Base-by-base conservation (phyloP, 2,329 filamentous ascomycete species). In the Knoxdaviesia capensis region DNA sequence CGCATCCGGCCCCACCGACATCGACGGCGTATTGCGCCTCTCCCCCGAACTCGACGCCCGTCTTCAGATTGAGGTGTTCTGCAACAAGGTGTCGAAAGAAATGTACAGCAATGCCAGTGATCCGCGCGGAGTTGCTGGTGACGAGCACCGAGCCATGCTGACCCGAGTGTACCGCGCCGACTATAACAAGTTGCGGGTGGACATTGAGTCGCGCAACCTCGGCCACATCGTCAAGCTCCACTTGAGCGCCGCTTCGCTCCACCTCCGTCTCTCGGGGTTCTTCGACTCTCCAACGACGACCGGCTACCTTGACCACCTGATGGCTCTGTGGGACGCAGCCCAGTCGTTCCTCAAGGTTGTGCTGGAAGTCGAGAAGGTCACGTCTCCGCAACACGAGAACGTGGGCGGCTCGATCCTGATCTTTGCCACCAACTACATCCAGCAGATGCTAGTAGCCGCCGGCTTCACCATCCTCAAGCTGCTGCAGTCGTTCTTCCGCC, bases 401-500 rank as follows among this genome's bases (percentile, higher is more conserved):
- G 61, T 57, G 34, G 59, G 59, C 41, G 66, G 71, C 6, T 66
- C 68, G 40, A 68, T 79, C 40, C 61, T 85, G 31, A 68, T 69
- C 40, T 77, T 80, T 51, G 71, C 75, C 30, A 78, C 73, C 48
- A 84, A 80, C 54, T 87, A 87, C 56, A 73, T 88, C 41, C 77
- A 85, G 54, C 82, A 88, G 57, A 87, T 88, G 78, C 73, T 86
- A 44, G 74, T 87, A n/a, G 82, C 81, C 2, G 80, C 78, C 5
- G 77, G 78, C 4, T 86, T 86, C 51, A 77, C 80, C 1, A 62
- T 90, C 39, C 66, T 87, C 46, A 88, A 87, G 52, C 65, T 88
- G 44, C 77, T 87, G 59, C 74, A 77, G 40, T 85, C 81, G 20
- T 79, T 78, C 59, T 87, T 87, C 50, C 69, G 77, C 36, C 70